Base-by-base conservation (phyloP, 345 rosid species). In the Barbarea vulgaris region DNA sequence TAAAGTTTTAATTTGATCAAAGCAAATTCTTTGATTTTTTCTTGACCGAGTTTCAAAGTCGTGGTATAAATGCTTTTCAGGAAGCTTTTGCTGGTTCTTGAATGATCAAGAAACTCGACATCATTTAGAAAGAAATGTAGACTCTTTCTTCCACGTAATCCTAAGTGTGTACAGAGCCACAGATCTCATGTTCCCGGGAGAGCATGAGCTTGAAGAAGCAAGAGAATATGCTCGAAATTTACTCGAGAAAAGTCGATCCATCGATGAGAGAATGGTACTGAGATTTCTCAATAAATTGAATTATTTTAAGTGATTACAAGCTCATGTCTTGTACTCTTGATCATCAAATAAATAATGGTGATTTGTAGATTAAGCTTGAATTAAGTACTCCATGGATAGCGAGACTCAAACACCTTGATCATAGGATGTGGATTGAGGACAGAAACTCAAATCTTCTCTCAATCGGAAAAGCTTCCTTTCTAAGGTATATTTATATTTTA, bases 361-460 rank as follows among this genome's bases (percentile, higher is more conserved):
- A 10, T 70, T 27, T 34, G 3, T 46, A 90, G 93, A 83, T 85
- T 39, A 70, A 75, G 74, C 69, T 83, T 12, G 91, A 88, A 39
- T 22, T 86, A 70, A 59, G 69, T 33, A 67, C 80, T 70, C 88
- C 89, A 18, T 88, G 91, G 91, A 65, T 82, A 7, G 86, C 89
- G 36, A 81, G 88, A 63, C 62, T 81, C 67, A 91, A 82, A 34
- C 91, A 85, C 65, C 75, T 88, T 42, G 91, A 88, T 33, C 84
- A 90, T 61, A 83, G 96, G 61, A 79, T 31, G 73, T 85, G 85
- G 87, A 82, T 90, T 41, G 93, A 88, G 76, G 86, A 85, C 41
- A 80, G 67, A 9, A 67, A 84, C 44, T 77, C 54, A 54, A 57
- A 73, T 68, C 75, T 76, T 69, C 21, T 85, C 13, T 87, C 86